Evolutionary conservation across 495 filamentous ascomycete species (phyloP), one percentile per base, ranked within the genome.

Genomic region (Talaromyces trachyspermus): DNA sequence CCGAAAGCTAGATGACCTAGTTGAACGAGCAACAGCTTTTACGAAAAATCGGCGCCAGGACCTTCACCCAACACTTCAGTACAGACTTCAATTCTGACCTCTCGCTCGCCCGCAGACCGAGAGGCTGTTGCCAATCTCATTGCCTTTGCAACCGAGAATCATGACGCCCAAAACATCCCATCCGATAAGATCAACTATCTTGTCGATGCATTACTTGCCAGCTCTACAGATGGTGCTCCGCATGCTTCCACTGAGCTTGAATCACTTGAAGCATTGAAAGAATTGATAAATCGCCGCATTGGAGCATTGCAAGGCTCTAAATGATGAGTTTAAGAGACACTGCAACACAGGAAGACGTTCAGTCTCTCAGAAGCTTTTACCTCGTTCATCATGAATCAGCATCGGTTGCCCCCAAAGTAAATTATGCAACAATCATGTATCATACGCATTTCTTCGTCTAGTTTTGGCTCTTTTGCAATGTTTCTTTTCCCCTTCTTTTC

Each of bases 71-170:
- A 55, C 11, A 37, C 26, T 11, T 19, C 39, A 22, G 51, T 50
- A 17, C 54, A 60, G 22, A 51, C 51, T 23, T 49, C 57, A 24
- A 55, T 60, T 17, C 35, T 57, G 14, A 58, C 51, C 25, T 60
- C 59, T 1, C 59, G 62, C 17, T 61, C 59, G 18, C 19, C 32
- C 10, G 62, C 53, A 4, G 62, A 65, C 19, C 54, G 58, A 15
- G 57, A 63, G 46, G 62, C 60, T 22, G 55, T 56, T 12, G 48
- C 53, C 19, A 65, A 62, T 29, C 48, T 65, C 10, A 47, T 65
- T 15, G 39, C 42, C 12, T 62, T 65, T 45, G 54, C 62, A 3
- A 56, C 53, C 20, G 45, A 44, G 12, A 46, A 54, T 27, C 48
- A 48, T 10, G 20, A 43, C 22, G 25, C 22, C 4, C 27, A 33